phyloP scores from a whole-genome alignment of 345 rosid species.

The Microthlaspi erraticum region DNA sequence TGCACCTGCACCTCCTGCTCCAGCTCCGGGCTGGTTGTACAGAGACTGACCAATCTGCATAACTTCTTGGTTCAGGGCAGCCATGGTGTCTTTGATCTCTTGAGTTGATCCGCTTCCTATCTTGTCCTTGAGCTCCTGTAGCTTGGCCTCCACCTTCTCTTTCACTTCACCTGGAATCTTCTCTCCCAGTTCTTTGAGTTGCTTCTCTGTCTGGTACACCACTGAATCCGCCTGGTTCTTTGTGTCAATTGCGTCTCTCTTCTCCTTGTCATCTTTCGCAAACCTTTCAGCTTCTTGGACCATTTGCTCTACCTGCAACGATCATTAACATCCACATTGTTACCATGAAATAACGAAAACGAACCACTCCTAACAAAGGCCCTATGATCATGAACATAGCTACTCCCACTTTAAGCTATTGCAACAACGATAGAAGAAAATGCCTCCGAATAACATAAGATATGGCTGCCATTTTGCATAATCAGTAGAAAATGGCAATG shows the following conservation, averaged over 20 bases:
- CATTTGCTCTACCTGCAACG: conserved; percentile 80
- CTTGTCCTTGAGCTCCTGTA: conserved; percentile 82
- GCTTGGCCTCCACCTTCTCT: conserved; percentile 87
- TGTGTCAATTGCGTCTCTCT: conserved; percentile 95
- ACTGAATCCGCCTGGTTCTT: conserved; percentile 97
- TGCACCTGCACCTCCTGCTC: conserved; percentile 39
- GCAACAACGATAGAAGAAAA: no score
- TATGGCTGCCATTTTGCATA: neutral
- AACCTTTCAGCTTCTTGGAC: conserved; percentile 89
- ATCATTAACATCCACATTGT: conserved; percentile 18
- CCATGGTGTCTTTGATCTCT: conserved; percentile 77
- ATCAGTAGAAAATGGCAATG: no score
- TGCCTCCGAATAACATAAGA: neutral
- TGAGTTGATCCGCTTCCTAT: conserved; percentile 75
- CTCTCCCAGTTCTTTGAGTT: conserved; percentile 88
- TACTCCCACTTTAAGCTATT: neutral
- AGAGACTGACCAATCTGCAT: conserved; percentile 95
- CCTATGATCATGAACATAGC: neutral
- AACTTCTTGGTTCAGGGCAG: conserved; percentile 90
- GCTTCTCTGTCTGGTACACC: conserved; percentile 95
- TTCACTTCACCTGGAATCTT: conserved; percentile 86
- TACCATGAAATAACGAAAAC: neutral
- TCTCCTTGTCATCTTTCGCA: conserved; percentile 90
- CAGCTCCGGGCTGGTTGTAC: conserved; percentile 85
- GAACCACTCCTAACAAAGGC: neutral